Evolutionary conservation across 2,329 filamentous ascomycete species (phyloP).

Genomic region (Aspergillus sp.): DNA sequence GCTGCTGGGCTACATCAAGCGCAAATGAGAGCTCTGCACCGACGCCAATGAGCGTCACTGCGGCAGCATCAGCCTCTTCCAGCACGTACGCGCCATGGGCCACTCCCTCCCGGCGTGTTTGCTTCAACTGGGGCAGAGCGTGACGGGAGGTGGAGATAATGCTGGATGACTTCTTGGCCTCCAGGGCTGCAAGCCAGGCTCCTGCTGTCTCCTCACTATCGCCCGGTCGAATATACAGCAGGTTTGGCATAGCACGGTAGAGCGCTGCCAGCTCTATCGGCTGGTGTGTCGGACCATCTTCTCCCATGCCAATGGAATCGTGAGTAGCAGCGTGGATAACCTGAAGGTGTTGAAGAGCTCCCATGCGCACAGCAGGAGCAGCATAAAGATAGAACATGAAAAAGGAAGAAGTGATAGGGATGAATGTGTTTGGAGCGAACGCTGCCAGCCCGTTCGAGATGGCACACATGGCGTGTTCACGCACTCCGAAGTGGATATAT

Average conservation of each 20-base stretch:
- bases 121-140: conserved; percentile 41
- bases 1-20: conserved; percentile 43
- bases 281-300: conserved; percentile 65
- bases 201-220: conserved; percentile 59
- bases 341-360: conserved; percentile 57
- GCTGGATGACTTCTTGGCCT: conserved; percentile 40
- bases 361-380: conserved; percentile 63
- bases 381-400: conserved; percentile 66
- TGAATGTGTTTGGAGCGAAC: conserved; percentile 56
- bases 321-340: conserved; percentile 64
- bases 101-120: conserved; percentile 42
- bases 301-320: conserved; percentile 61
- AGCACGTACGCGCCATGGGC: conserved; percentile 47
- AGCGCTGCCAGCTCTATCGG: conserved; percentile 60
- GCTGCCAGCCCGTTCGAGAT: conserved; percentile 77
- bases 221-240: conserved; percentile 62
- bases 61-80: conserved; percentile 38
- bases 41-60: conserved; percentile 53
- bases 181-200: conserved; percentile 46
- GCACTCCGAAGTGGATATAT: conserved; percentile 61
- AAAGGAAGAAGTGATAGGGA: conserved; percentile 61
- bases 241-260: conserved; percentile 65
- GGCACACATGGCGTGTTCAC: conserved; percentile 67
- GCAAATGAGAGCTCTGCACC: conserved; percentile 55
- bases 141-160: conserved; percentile 52